Conservation (phyloP, 192 early-diverging fungal species). For the Linnemannia elongata region DNA sequence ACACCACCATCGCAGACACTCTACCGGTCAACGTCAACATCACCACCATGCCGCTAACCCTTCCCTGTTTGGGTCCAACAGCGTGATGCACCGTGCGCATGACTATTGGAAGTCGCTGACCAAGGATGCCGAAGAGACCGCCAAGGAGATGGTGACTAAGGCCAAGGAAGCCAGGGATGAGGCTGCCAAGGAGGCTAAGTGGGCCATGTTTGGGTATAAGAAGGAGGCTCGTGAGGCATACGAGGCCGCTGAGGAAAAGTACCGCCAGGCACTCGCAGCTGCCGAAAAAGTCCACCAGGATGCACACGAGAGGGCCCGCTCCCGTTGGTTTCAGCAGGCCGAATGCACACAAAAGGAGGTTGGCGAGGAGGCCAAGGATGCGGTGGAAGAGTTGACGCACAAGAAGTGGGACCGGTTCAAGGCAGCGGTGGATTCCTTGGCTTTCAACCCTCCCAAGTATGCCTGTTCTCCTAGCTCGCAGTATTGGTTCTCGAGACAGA, state of each 20-base stretch:
- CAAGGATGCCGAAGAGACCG: constrained; percentile 31
- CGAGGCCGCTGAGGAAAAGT: constrained; percentile 46
- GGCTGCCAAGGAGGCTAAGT: constrained; percentile 43
- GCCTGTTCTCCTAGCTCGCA: constrained; percentile 47
- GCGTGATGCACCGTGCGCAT: constrained; percentile 38
- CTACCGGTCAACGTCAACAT: constrained; percentile 5
- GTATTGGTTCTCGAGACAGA: constrained; percentile 47
- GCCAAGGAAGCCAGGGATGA: constrained; percentile 38
- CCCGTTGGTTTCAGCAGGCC: constrained; percentile 41
- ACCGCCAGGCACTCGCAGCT: constrained; percentile 27
- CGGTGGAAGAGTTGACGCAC: constrained; percentile 20
- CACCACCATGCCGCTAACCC: neutral
- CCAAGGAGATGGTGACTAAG: constrained; percentile 33
- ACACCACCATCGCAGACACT: neutral
- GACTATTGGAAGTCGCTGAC: constrained; percentile 51
- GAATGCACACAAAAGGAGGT: constrained; percentile 42
- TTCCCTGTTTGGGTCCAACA: constrained; percentile 7
- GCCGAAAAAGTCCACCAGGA: constrained; percentile 44
- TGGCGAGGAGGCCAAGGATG: neutral
- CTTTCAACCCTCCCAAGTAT: constrained; percentile 50
- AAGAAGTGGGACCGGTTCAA: constrained; percentile 52
- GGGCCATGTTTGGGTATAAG: constrained; percentile 54
- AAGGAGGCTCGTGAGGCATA: constrained; percentile 35
- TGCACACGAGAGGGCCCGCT: constrained; percentile 33
- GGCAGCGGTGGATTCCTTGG: constrained; percentile 47